These are phyloP conservation scores for Xanthoconium purpureum DNA, from an alignment of 768 basidiomycete species.

Conservation along the genomic window DNA sequence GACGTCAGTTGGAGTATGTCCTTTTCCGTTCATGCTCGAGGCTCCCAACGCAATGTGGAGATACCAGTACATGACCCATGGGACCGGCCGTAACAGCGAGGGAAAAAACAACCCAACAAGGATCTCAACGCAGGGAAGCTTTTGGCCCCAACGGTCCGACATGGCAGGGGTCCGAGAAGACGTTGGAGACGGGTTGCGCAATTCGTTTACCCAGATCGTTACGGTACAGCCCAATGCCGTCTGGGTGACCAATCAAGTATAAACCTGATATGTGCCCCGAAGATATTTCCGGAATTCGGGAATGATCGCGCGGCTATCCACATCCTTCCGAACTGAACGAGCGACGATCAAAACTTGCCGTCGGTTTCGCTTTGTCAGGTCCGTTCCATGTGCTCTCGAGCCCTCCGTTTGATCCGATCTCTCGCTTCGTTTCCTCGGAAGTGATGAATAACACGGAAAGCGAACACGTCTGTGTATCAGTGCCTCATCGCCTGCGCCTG, in stretches of 20 bases:
- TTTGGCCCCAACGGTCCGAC: conserved; percentile 3
- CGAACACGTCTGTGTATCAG: not conserved
- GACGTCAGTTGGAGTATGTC: not conserved
- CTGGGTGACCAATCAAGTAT: not conserved
- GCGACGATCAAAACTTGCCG: conserved; percentile 8
- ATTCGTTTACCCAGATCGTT: conserved; percentile 7
- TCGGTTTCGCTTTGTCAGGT: not conserved
- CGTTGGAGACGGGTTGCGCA: not conserved
- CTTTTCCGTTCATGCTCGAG: not conserved
- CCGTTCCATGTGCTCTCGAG: not conserved
- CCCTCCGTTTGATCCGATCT: conserved; percentile 8
- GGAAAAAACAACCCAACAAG: not conserved
- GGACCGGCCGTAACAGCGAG: not conserved
- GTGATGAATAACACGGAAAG: not conserved
- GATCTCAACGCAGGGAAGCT: not conserved
- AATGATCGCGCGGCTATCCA: conserved; percentile 21
- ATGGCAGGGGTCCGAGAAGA: not conserved
- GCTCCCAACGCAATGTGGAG: not conserved
- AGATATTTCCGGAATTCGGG: conserved; percentile 5
- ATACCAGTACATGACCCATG: not conserved
- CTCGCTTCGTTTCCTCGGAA: conserved; percentile 6
- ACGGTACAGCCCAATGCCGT: conserved; percentile 11
- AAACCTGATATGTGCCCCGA: not conserved
- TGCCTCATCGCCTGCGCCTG: not conserved
- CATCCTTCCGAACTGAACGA: conserved; percentile 20